Conservation (phyloP, 1,284 basidiomycete species). For the Austroboletus niveus region DNA sequence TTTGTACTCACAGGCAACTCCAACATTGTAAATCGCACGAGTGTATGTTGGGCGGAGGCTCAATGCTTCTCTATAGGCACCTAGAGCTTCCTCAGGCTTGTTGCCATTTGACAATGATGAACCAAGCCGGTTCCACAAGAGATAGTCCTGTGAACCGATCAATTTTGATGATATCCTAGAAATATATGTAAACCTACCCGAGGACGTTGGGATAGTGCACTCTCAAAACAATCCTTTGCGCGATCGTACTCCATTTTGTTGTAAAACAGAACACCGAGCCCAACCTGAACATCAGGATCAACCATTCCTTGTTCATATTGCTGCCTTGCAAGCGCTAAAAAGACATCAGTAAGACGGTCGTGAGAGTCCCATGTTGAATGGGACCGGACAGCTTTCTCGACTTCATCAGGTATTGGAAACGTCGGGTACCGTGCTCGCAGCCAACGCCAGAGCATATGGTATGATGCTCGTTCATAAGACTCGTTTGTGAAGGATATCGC, state of each 20-base stretch:
- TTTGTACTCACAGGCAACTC: slow-evolving; percentile 79
- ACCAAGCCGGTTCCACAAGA: slow-evolving; percentile 95
- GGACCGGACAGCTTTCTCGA: slow-evolving; percentile 52
- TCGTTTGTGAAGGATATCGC: slow-evolving; percentile 99
- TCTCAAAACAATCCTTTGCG: slow-evolving; percentile 89
- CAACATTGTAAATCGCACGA: slow-evolving; percentile 96
- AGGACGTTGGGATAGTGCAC: slow-evolving; percentile 78
- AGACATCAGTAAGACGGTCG: slow-evolving; percentile 78
- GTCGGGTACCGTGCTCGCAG: slow-evolving; percentile 76
- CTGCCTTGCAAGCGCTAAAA: slow-evolving; percentile 80
- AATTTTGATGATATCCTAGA: not conserved
- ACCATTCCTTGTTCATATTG: slow-evolving; percentile 72
- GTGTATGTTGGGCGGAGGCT: slow-evolving; percentile 94
- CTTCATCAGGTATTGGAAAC: slow-evolving; percentile 56
- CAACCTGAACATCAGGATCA: slow-evolving; percentile 93
- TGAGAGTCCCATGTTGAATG: slow-evolving; percentile 86
- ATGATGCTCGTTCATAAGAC: slow-evolving; percentile 85
- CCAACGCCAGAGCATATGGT: slow-evolving; percentile 88
- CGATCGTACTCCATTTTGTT: slow-evolving; percentile 76
- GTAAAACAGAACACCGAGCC: slow-evolving; percentile 92
- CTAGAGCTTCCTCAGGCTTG: slow-evolving; percentile 93
- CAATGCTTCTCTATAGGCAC: slow-evolving; percentile 93
- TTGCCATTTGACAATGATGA: slow-evolving; percentile 95
- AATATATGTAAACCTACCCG: slow-evolving; percentile 39
- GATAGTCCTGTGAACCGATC: slow-evolving; percentile 66